Evolutionary conservation across 75 land plant genomes (phyloP), one percentile per base, ranked within the genome.

Genomic region (Cunninghamia lanceolata): DNA sequence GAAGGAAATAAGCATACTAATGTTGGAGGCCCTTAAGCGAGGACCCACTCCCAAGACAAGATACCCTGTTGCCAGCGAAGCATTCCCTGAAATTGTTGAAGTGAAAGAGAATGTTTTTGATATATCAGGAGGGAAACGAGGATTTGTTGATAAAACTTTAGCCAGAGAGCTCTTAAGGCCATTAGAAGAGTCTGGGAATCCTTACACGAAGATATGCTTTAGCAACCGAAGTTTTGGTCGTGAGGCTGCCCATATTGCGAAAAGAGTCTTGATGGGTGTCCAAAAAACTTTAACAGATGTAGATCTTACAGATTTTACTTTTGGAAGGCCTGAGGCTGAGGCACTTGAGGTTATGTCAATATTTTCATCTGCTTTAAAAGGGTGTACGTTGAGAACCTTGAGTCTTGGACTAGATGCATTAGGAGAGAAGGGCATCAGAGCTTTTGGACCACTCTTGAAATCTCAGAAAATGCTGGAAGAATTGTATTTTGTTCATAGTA

Each of bases 381-480:
- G n/a, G n/a, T n/a, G n/a, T n/a, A n/a, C n/a, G n/a, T n/a, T n/a
- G n/a, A 96, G 87, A 98, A 98, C 50, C 93, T 94, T 46, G 91
- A 95, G 75, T 77, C 90, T 98, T 36, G 96, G 98, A 63, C 90
- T 96, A 85, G 96, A 98, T 92, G 99, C 99, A 21, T 91, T 98
- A 77, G 99, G 99, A 16, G 99, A 98, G 91, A 98, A 98, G 87
- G 99, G 95, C 59, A 93, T n/a, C n/a, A n/a, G n/a, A n/a, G n/a
- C n/a, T n/a, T n/a, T n/a, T n/a, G n/a, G n/a, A n/a, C n/a, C n/a
- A n/a, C n/a, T n/a, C n/a, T n/a, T n/a, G n/a, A n/a, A n/a, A n/a
- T n/a, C n/a, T n/a, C n/a, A n/a, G n/a, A 88, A 77, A 70, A 80
- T 66, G 66, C 88, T 98, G 87, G 96, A 98, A 84, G 94, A 96